Base-by-base conservation (phyloP, 768 basidiomycete species). In the Lentinula aciculospora region DNA sequence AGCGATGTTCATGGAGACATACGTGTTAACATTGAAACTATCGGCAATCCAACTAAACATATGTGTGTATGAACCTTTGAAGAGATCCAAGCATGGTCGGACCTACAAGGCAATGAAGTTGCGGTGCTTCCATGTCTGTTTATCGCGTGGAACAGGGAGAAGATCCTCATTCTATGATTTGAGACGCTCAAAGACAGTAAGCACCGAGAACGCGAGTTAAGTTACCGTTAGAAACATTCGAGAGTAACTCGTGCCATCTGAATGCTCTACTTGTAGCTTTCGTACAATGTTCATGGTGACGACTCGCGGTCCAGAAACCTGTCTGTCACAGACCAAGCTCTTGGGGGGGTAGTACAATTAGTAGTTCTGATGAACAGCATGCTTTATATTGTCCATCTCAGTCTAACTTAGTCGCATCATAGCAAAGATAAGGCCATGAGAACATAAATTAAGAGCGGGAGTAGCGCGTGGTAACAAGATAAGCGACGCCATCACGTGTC, bases 21-120 rank as follows among this genome's bases (percentile, higher is more conserved):
- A 86, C 85, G 85, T 87, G 68, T 86, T 87, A 66, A 88, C 79
- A 64, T 88, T 89, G 76, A 89, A 91, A 63, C 81, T 82, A 71
- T 92, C 89, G 37, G 86, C 88, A 42, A 91, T 80, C 89, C 88
- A 91, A 72, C 86, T 88, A 36, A 40, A 53, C 29, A 28, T 59
- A 46, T 49, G 39, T 25, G 15, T 25, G 44, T 23, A 60, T 19
- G 19, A 56, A 56, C n/a, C n/a, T 27, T 12, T 27, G 17, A 9
- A 46, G 12, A 32, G 29, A n/a, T 21, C 23, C 7, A 19, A 44
- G 27, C 17, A 13, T n/a, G 25, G 12, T 34, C 7, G 37, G 4
- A 54, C 58, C 2, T 54, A 55, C 58, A 60, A 60, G 7, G 54
- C 59, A 27, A 56, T 17, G 28, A 60, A 60, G 29, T 60, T 60